Conservation (phyloP, 73 alveolate species). For the Paramecium tetraurelia region DNA sequence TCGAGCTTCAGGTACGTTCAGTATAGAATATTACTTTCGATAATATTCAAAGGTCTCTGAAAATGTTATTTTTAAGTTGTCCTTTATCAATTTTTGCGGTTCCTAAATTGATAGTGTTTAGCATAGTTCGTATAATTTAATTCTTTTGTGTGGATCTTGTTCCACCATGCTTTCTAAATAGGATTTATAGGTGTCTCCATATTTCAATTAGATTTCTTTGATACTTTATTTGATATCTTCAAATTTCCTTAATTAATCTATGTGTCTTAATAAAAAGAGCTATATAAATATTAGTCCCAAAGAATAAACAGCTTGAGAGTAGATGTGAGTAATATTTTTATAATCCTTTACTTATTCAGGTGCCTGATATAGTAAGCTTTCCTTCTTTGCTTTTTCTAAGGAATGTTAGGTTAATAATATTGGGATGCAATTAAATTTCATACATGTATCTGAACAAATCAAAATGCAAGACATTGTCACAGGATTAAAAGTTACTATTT, state of each 20-base stretch:
- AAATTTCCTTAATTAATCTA: not conserved
- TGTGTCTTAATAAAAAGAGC: not conserved
- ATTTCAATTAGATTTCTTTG: not conserved
- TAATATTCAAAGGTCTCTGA: slow-evolving; percentile 25
- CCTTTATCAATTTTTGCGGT: not conserved
- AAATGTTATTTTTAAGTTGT: not conserved
- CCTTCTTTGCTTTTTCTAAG: not conserved
- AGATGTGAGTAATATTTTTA: not conserved
- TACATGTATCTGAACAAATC: slow-evolving; percentile 17
- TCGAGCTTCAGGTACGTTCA: not conserved
- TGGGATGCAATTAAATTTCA: slow-evolving; percentile 36
- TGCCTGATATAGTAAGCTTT: not conserved
- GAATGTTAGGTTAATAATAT: not conserved
- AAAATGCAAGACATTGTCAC: not conserved
- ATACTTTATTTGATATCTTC: not conserved
- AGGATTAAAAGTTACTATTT: not conserved
- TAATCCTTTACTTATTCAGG: not conserved
- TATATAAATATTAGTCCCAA: slow-evolving; percentile 6
- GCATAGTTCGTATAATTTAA: not conserved
- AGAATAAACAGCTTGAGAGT: not conserved
- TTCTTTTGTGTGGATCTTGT: not conserved
- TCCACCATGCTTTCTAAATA: slow-evolving; percentile 36
- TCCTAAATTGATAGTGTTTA: not conserved
- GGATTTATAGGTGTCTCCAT: slow-evolving; percentile 1
- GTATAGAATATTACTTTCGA: not conserved